phyloP scores from a whole-genome alignment of 2,329 filamentous ascomycete species.

The Teratosphaeria viscida region DNA sequence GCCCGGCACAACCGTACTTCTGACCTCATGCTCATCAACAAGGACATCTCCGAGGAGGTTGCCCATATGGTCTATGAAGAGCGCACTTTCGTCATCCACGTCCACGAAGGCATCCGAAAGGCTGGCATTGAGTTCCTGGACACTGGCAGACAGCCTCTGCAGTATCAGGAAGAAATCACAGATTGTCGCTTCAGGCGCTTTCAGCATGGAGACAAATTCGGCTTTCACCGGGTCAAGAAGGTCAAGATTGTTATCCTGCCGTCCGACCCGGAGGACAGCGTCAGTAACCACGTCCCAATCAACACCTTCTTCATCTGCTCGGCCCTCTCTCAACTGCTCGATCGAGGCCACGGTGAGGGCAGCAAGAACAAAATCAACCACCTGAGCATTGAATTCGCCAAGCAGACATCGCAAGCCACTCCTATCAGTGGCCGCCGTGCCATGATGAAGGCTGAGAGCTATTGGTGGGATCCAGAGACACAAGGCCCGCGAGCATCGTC shows the following conservation, averaged over 20 bases:
- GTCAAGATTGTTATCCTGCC: slow-evolving; percentile 18
- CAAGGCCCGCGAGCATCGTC: slow-evolving; percentile 12
- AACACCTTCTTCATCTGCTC: slow-evolving; percentile 23
- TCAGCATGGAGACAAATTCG: slow-evolving; percentile 13
- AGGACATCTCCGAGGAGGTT: slow-evolving; percentile 12
- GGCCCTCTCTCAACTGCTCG: slow-evolving; percentile 16
- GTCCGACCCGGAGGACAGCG: slow-evolving; percentile 1
- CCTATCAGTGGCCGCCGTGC: background rate
- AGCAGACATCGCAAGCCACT: background rate
- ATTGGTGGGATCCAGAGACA: slow-evolving; percentile 16
- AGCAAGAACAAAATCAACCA: slow-evolving; percentile 10
- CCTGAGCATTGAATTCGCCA: slow-evolving; percentile 16
- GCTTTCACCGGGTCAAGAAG: slow-evolving; percentile 20
- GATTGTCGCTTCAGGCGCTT: slow-evolving; percentile 21
- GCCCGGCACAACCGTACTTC: slow-evolving; percentile 10
- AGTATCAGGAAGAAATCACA: slow-evolving; percentile 13
- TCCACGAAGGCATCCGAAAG: slow-evolving; percentile 16
- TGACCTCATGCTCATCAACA: slow-evolving; percentile 18
- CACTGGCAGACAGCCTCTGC: slow-evolving; percentile 21
- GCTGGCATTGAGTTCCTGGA: slow-evolving; percentile 24
- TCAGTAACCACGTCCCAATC: slow-evolving; percentile 11
- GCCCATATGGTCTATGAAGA: slow-evolving; percentile 18
- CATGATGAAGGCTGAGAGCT: slow-evolving; percentile 8
- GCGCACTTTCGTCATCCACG: slow-evolving; percentile 19
- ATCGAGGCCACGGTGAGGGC: slow-evolving; percentile 7